These are phyloP conservation scores for Penicillium coprophilum DNA, from an alignment of 495 filamentous ascomycete species.

Conservation along the genomic window DNA sequence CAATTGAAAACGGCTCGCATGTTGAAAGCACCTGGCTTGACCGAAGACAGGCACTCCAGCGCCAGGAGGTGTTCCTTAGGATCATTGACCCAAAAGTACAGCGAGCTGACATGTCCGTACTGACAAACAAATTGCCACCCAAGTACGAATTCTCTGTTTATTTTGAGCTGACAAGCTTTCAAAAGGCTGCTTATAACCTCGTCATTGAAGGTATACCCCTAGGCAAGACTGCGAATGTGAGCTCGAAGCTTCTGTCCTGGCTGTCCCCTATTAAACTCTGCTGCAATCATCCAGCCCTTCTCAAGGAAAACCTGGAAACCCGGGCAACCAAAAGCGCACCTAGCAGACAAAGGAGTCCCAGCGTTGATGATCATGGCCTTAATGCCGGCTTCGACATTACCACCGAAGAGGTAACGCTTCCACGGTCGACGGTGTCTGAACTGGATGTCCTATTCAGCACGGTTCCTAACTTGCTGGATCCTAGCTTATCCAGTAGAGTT, in stretches of 20 bases:
- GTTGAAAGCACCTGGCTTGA: constrained; percentile 56
- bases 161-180: constrained; percentile 66
- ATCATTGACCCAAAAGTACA: constrained; percentile 78
- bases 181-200: constrained; percentile 60
- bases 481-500: constrained; percentile 62
- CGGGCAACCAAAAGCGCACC: not conserved
- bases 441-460: constrained; percentile 31
- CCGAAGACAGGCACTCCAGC: constrained; percentile 58
- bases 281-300: constrained; percentile 72
- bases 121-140: constrained; percentile 61
- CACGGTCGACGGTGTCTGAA: constrained; percentile 23
- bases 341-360: constrained; percentile 17
- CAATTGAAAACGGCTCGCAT: constrained; percentile 70
- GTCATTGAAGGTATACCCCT: constrained; percentile 49
- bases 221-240: constrained; percentile 14
- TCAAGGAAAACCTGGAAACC: constrained; percentile 52
- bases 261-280: constrained; percentile 59
- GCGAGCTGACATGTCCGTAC: constrained; percentile 65
- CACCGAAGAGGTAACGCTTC: constrained; percentile 33
- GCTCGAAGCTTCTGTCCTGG: constrained; percentile 48
- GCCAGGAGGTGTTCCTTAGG: constrained; percentile 66
- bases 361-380: not conserved
- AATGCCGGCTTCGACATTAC: constrained; percentile 20
- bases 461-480: constrained; percentile 32
- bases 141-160: constrained; percentile 83